A percentile compares a stretch with the other conserved stretches of the same genome.
Conservation (phyloP, 2,329 filamentous ascomycete species). For the Blumeriella jaapii region DNA sequence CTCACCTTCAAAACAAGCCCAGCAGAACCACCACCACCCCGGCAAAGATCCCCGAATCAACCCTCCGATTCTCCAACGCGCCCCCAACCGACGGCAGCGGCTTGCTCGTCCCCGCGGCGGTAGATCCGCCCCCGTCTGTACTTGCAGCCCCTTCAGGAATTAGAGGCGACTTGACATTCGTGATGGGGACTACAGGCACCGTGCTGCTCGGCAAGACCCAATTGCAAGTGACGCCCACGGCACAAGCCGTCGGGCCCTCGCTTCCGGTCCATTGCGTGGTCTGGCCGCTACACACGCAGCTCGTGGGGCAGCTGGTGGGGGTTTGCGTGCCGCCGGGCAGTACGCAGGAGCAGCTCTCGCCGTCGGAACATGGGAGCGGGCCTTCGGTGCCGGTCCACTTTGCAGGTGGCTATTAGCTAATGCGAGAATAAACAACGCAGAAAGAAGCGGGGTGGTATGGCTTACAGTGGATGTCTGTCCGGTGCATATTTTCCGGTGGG, state of each 20-base stretch:
- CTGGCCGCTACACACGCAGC: not conserved
- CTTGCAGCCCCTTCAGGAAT: too few relatives aligned
- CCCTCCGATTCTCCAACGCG: too few relatives aligned
- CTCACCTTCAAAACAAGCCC: too few relatives aligned
- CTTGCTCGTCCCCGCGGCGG: too few relatives aligned
- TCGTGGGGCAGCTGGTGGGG: not conserved
- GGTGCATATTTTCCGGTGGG: not conserved
- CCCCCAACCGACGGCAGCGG: too few relatives aligned
- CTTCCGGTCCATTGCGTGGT: conserved; percentile 1
- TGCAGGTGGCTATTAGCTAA: too few relatives aligned
- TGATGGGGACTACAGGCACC: not conserved
- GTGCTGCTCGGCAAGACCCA: not conserved
- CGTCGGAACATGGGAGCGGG: not conserved
- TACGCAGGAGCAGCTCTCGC: conserved; percentile 2
- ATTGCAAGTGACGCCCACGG: not conserved
- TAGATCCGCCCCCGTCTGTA: too few relatives aligned
- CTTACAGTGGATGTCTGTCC: conserved; percentile 1
- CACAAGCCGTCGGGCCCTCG: conserved; percentile 1
- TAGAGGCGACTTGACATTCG: too few relatives aligned
- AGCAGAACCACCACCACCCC: too few relatives aligned
- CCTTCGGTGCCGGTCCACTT: conserved; percentile 2
- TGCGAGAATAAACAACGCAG: too few relatives aligned
- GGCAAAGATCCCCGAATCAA: too few relatives aligned
- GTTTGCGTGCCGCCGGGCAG: conserved; percentile 3
- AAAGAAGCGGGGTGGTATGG: not conserved